Evolutionary conservation across 2,329 filamentous ascomycete genomes (phyloP).

Genomic region (Basipetospora sp.): DNA sequence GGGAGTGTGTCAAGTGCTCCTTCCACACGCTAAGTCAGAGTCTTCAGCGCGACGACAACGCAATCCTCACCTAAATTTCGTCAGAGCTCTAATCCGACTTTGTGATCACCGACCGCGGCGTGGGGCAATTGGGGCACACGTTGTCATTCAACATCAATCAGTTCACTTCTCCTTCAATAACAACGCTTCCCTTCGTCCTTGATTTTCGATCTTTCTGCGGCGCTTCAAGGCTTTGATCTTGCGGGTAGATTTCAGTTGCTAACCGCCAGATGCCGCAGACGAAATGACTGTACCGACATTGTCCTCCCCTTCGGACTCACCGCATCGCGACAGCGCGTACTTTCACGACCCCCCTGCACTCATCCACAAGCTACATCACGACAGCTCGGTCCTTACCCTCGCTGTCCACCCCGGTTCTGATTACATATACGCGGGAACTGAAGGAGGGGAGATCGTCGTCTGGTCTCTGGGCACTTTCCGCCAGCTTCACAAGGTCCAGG

Average conservation of each 20-base stretch:
- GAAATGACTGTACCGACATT: slow-evolving; percentile 3
- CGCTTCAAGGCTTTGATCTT: too few species aligned
- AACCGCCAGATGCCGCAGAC: not conserved
- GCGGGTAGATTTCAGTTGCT: too few species aligned
- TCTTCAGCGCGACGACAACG: slow-evolving; percentile 3
- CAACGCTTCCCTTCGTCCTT: too few species aligned
- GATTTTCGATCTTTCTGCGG: too few species aligned
- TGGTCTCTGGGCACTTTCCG: slow-evolving; percentile 86
- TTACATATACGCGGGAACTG: slow-evolving; percentile 80
- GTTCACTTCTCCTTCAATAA: too few species aligned
- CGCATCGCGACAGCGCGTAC: slow-evolving; percentile 7
- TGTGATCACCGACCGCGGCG: too few species aligned
- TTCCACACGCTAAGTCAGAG: not conserved
- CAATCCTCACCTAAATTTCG: slow-evolving; percentile 6
- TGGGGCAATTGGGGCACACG: too few species aligned
- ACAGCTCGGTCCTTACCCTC: slow-evolving; percentile 68
- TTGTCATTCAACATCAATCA: too few species aligned
- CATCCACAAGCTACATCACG: slow-evolving; percentile 60
- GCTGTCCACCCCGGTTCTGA: slow-evolving; percentile 63
- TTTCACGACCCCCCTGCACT: slow-evolving; percentile 39
- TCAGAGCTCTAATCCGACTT: not conserved
- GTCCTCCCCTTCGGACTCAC: not conserved
- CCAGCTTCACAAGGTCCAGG: slow-evolving; percentile 62
- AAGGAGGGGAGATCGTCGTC: slow-evolving; percentile 81
- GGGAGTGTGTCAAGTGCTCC: not conserved